Evolutionary conservation across 495 filamentous ascomycete genomes (phyloP).

Genomic region (Trypethelium eluteriae): DNA sequence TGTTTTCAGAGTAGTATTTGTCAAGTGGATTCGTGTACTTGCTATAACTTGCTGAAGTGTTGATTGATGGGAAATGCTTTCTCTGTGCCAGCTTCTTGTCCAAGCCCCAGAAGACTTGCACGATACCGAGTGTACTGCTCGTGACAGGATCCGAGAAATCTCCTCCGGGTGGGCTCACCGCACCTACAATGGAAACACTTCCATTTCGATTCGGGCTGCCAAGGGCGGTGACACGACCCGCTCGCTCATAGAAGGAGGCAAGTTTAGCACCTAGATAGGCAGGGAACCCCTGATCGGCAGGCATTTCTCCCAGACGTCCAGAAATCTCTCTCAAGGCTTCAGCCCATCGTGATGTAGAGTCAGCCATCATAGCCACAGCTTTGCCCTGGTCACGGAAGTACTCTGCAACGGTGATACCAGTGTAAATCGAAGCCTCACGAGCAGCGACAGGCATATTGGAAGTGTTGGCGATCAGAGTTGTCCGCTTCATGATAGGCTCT

Average conservation of each 20-base stretch:
- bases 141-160: slow-evolving; percentile 99
- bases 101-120: slow-evolving; percentile 99
- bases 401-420: slow-evolving; percentile 94
- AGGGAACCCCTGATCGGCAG: slow-evolving; percentile 98
- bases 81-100: slow-evolving; percentile 99
- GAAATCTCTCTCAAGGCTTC: slow-evolving; percentile 98
- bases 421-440: slow-evolving; percentile 98
- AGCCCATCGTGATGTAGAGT: slow-evolving; percentile 97
- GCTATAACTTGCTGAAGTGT: slow-evolving; percentile 91
- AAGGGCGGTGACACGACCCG: slow-evolving; percentile 74
- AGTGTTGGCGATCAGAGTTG: slow-evolving; percentile 95
- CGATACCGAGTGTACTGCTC: slow-evolving; percentile 86
- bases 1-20: slow-evolving; percentile 85
- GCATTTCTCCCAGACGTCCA: slow-evolving; percentile 98
- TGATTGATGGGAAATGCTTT: slow-evolving; percentile 99
- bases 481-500: slow-evolving; percentile 99
- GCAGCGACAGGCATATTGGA: slow-evolving; percentile 99
- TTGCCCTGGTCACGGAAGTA: slow-evolving; percentile 99
- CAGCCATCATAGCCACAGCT: slow-evolving; percentile 98
- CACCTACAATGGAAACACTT: slow-evolving; percentile 95
- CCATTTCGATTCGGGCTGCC: slow-evolving; percentile 82
- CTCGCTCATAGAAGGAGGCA: slow-evolving; percentile 98
- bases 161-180: slow-evolving; percentile 93
- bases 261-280: slow-evolving; percentile 95
- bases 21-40: slow-evolving; percentile 87